Evolutionary conservation across 2,329 filamentous ascomycete genomes (phyloP).

Genomic region (Aureobasidium sp.): DNA sequence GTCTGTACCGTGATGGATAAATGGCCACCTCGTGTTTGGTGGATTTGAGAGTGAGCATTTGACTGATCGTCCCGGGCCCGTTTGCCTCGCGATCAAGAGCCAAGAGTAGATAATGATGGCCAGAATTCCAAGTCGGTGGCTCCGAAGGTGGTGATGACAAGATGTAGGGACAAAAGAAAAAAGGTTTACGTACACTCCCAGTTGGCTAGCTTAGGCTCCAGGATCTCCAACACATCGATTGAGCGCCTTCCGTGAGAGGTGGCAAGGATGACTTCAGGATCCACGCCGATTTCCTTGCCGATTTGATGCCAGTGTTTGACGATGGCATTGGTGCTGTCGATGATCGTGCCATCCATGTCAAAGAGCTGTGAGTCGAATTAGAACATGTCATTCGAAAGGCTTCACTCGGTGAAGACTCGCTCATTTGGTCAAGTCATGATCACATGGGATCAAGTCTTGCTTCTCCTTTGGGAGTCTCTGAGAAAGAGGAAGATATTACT

Average conservation of each 20-base stretch:
- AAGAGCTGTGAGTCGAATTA: constrained; percentile 39
- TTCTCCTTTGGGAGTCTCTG: neutral
- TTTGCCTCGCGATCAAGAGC: neutral
- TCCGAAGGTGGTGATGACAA: neutral
- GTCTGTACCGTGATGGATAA: neutral
- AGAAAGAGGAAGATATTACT: constrained; percentile 2
- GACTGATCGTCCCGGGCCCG: neutral
- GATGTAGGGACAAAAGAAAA: neutral
- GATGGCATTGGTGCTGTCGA: constrained; percentile 70
- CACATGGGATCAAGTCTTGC: neutral
- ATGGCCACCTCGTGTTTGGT: neutral
- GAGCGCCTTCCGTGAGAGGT: constrained; percentile 86
- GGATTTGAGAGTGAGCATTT: constrained; percentile 9
- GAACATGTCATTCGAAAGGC: neutral
- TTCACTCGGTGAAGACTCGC: neutral
- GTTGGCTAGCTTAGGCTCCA: constrained; percentile 77
- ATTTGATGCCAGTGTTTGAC: constrained; percentile 71
- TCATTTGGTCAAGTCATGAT: neutral
- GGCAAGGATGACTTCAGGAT: constrained; percentile 74
- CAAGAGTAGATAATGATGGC: neutral
- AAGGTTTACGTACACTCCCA: constrained; percentile 68
- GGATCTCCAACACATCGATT: constrained; percentile 73
- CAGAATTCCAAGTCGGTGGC: neutral
- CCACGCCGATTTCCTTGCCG: constrained; percentile 73
- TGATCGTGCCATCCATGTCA: constrained; percentile 77